Conservation (phyloP, 2,329 filamentous ascomycete species). For the Dichotomopilus funicola region DNA sequence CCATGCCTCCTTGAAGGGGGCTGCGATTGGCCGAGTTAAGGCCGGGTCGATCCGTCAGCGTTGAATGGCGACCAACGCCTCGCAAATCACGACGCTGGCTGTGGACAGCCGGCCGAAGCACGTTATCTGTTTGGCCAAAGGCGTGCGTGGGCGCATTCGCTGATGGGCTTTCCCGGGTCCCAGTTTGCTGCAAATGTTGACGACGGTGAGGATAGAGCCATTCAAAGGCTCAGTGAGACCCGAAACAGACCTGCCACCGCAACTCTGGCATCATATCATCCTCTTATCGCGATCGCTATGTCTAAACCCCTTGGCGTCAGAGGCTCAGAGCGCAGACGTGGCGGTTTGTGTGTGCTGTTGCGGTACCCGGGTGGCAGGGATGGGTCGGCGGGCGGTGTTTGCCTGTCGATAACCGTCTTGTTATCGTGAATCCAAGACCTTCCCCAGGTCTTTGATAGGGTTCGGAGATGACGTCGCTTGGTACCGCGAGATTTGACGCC, state of each 20-base stretch:
- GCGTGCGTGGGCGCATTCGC: neutral
- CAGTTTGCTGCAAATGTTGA: neutral
- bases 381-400: neutral
- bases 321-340: neutral
- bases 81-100: conserved; percentile 10
- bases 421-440: neutral
- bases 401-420: neutral
- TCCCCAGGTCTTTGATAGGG: too few species aligned
- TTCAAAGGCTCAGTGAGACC: neutral
- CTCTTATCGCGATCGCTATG: conserved; percentile 6
- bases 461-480: too few species aligned
- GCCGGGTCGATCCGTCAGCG: neutral
- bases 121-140: conserved; percentile 6
- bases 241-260: conserved; percentile 12
- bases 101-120: conserved; percentile 5
- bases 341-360: neutral
- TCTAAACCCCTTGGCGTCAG: neutral
- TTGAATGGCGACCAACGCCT: conserved; percentile 12
- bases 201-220: too few species aligned
- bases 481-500: too few species aligned
- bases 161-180: neutral
- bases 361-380: conserved; percentile 4
- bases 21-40: conserved; percentile 7
- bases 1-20: conserved; percentile 3
- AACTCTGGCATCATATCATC: conserved; percentile 13